Percentiles rank a stretch among this genome's conserved stretches.
Conservation (phyloP, 805 yeast genomes). For the Cyberlindnera galapagoensis region DNA sequence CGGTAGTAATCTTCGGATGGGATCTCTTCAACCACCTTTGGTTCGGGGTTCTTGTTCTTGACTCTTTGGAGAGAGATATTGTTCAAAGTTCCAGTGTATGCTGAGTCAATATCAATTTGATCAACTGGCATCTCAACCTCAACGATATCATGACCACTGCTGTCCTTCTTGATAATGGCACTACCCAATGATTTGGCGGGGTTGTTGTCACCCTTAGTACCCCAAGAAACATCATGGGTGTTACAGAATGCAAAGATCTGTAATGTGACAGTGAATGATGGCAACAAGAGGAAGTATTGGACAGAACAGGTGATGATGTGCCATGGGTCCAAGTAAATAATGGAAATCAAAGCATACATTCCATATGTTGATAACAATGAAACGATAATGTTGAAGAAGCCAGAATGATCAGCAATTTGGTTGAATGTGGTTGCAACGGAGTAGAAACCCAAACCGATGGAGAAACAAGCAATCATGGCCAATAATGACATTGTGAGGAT, state of each 20-base stretch:
- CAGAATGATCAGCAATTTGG: conserved; percentile 31
- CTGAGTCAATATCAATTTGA: conserved; percentile 73
- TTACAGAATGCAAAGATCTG: conserved; percentile 97
- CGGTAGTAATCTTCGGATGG: conserved; percentile 80
- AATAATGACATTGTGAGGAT: conserved; percentile 64
- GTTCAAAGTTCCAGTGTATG: conserved; percentile 68
- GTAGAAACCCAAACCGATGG: conserved; percentile 74
- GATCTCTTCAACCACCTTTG: conserved; percentile 30
- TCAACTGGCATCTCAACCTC: conserved; percentile 69
- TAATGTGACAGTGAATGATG: conserved; percentile 85
- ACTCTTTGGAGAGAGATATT: conserved; percentile 66
- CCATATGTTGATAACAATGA: conserved; percentile 91
- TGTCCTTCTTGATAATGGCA: conserved; percentile 68
- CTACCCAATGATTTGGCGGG: conserved; percentile 64
- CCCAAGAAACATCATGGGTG: conserved; percentile 98
- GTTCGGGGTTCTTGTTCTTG: conserved; percentile 45
- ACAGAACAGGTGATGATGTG: conserved; percentile 81
- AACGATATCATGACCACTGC: conserved; percentile 69
- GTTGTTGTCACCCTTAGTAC: conserved; percentile 91
- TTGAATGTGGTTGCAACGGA: conserved; percentile 57
- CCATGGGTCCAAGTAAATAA: conserved; percentile 93
- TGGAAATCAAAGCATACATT: conserved; percentile 71
- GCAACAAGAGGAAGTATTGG: conserved; percentile 85
- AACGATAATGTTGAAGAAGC: conserved; percentile 71
- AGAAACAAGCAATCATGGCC: conserved; percentile 74